These are phyloP conservation scores for Globisporangium parvum DNA, from an alignment of 352 stramenopile genomes.

Conservation along the genomic window DNA sequence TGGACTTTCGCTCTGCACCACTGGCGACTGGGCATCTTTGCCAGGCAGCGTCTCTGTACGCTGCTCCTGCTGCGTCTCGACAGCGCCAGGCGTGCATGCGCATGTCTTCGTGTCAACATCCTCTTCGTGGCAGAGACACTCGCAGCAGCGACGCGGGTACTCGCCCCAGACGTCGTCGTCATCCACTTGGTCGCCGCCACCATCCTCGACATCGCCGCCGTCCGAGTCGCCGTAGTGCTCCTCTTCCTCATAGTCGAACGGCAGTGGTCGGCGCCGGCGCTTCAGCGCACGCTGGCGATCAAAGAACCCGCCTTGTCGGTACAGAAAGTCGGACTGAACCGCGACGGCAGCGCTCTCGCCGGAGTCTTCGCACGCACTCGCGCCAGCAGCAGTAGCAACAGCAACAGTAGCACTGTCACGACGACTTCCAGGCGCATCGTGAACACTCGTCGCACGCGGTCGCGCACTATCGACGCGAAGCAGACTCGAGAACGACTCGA, in stretches of 20 bases:
- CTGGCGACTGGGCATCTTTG: neutral
- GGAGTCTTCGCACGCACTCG: constrained; percentile 8
- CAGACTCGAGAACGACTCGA: constrained; percentile 57
- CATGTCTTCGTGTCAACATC: neutral
- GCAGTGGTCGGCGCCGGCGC: constrained; percentile 43
- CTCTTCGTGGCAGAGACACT: constrained; percentile 29
- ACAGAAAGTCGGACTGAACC: constrained; percentile 64
- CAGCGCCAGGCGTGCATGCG: neutral
- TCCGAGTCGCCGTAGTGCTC: constrained; percentile 13
- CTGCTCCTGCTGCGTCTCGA: too few relatives aligned
- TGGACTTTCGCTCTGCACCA: neutral
- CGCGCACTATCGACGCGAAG: constrained; percentile 21
- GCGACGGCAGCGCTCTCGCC: constrained; percentile 13
- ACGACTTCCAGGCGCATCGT: too few relatives aligned
- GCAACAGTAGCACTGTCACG: constrained; percentile 1
- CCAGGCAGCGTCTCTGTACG: too few relatives aligned
- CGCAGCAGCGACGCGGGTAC: constrained; percentile 25
- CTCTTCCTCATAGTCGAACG: constrained; percentile 43
- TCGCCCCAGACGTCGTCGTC: constrained; percentile 13
- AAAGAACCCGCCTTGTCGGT: constrained; percentile 76
- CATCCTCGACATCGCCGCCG: neutral
- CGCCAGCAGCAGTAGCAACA: constrained; percentile 6
- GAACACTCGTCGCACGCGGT: constrained; percentile 9
- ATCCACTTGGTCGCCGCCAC: constrained; percentile 2
- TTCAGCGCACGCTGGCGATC: constrained; percentile 64